A percentile compares a stretch with the other conserved stretches of the same genome.
Conservation (phyloP, 23 red algal species). For the Gracilaria caudata region DNA sequence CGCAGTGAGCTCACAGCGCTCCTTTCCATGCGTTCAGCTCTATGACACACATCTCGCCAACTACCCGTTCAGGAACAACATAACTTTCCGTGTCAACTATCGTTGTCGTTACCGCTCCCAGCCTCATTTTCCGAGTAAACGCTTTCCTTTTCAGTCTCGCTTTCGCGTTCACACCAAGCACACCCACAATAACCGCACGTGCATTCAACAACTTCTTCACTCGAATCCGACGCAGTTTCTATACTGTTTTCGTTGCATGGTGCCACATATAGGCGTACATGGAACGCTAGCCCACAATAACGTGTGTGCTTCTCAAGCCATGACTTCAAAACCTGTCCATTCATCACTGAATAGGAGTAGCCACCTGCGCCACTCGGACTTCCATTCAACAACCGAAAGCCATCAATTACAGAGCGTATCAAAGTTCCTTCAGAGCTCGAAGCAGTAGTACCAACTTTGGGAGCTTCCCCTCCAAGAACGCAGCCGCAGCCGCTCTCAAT, state of each 20-base stretch:
- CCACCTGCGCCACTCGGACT: background rate
- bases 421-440: conserved; percentile 15
- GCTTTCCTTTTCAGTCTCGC: conserved; percentile 16
- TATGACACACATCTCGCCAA: background rate
- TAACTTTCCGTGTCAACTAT: conserved; percentile 3
- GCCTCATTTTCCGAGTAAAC: background rate
- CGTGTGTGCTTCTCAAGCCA: conserved; percentile 36
- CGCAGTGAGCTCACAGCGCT: background rate
- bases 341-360: conserved; percentile 34
- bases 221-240: background rate
- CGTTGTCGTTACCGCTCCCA: background rate
- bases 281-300: conserved; percentile 29
- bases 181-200: conserved; percentile 41
- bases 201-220: conserved; percentile 5
- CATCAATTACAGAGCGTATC: conserved; percentile 12
- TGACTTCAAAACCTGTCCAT: conserved; percentile 27
- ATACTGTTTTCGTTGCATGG: background rate
- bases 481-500: conserved; percentile 60
- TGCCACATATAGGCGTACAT: conserved; percentile 35
- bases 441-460: conserved; percentile 2
- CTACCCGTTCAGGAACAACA: background rate
- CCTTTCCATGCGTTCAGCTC: conserved; percentile 1
- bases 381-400: conserved; percentile 6
- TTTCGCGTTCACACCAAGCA: conserved; percentile 6
- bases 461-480: conserved; percentile 22